Base-by-base conservation (phyloP, 2,329 filamentous ascomycete genomes). In the Diaporthe capsici region DNA sequence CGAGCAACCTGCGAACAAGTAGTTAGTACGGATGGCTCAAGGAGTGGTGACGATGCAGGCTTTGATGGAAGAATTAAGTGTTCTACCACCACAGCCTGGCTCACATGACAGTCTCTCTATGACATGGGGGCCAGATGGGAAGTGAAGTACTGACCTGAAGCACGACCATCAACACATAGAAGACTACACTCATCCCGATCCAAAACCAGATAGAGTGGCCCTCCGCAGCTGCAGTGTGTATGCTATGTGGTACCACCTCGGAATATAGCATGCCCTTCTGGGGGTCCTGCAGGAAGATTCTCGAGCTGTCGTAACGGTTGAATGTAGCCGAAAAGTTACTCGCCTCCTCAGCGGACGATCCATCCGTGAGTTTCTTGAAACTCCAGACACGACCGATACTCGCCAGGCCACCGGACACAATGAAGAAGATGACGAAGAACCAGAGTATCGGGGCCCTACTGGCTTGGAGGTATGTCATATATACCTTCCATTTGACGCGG, bases 401-500 rank as follows among this genome's bases (percentile, higher is more conserved):
- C 9, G 82, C 55, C 20, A 80, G 72, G 25, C 82, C 81, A 12
- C 75, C 70, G 1, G 58, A 25, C 0, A 77, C 61, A 9, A 83
- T 71, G 25, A 82, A 68, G 4, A 83, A 73, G 2, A 78, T 61
- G 25, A 80, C 80, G 4, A 79, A 22, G 1, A 79, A 25, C 83
- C 82, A 84, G 7, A 80, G 78, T 1, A 80, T 12, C 1, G 76
- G 49, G 3, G 82, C 82, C 12, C 80, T 81, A 70, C 82, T 81
- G 28, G 82, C 80, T 34, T 79, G 76, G 70, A 82, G 79, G 72
- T 84, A 84, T n/a, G 80, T 81, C 63, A 78, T 81, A 77, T 84
- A 84, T 5, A 84, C 81, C 49, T 77, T 79, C 76, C 79, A 80
- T 71, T 84, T 83, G 72, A 84, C 83, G 4, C 81, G 80, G 1